These are phyloP conservation scores for Collariella sp. DNA, from an alignment of 495 filamentous ascomycete species.

Conservation along the genomic window DNA sequence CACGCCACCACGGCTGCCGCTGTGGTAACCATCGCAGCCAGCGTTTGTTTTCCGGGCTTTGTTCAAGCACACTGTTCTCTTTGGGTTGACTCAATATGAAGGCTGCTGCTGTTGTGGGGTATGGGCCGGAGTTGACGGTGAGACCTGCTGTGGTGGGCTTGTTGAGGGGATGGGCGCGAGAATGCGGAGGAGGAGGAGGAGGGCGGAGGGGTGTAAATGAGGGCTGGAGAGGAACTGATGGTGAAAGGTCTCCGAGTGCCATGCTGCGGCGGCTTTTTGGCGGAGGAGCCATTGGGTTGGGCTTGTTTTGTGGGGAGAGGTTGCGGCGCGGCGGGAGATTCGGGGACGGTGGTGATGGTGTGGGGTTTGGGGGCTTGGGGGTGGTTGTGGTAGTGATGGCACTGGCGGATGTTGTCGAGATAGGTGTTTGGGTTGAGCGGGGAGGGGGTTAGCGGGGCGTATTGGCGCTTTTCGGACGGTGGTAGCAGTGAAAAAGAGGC, in stretches of 20 bases:
- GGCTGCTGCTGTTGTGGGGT: too few species aligned
- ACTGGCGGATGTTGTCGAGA: not conserved
- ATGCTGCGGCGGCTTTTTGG: constrained; percentile 26
- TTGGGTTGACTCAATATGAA: too few species aligned
- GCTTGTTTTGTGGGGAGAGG: constrained; percentile 6
- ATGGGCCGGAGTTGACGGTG: too few species aligned
- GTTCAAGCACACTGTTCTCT: too few species aligned
- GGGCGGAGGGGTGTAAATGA: too few species aligned
- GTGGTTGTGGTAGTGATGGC: not conserved
- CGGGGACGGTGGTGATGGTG: not conserved
- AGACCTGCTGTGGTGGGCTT: too few species aligned
- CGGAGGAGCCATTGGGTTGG: constrained; percentile 28
- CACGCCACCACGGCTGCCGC: too few species aligned
- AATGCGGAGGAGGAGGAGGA: not conserved
- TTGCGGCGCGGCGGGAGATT: not conserved
- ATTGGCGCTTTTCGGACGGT: not conserved
- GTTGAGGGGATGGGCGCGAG: not conserved
- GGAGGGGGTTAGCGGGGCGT: constrained; percentile 7
- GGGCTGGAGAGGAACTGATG: not conserved
- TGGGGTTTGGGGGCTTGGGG: not conserved
- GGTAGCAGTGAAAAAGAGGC: not conserved
- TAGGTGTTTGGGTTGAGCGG: constrained; percentile 7
- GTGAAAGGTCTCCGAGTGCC: constrained; percentile 10
- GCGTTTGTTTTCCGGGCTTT: too few species aligned
- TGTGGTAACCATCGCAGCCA: too few species aligned